phyloP scores from a whole-genome alignment of 1,139 yeast species.

The Candida sanyaensis region DNA sequence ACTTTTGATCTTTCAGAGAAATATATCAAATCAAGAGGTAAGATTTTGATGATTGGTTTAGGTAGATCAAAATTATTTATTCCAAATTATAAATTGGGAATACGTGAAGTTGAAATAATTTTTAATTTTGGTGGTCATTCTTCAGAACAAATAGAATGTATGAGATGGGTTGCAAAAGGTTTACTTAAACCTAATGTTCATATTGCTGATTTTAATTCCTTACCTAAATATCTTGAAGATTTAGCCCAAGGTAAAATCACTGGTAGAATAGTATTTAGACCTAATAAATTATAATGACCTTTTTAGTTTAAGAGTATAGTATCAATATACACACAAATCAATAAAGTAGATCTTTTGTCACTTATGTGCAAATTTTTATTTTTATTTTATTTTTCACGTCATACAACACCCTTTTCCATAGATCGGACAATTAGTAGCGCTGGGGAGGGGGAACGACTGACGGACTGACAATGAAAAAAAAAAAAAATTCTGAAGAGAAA shows the following conservation, averaged over 20 bases:
- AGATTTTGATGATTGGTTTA: conserved; percentile 46
- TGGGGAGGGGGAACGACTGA: not conserved
- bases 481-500: not conserved
- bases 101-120: conserved; percentile 43
- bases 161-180: conserved; percentile 46
- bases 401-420: conserved; percentile 6
- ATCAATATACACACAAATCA: not conserved
- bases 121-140: conserved; percentile 52
- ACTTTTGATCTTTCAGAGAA: conserved; percentile 36
- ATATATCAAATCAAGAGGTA: conserved; percentile 40
- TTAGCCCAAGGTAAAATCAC: conserved; percentile 40
- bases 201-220: conserved; percentile 32
- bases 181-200: conserved; percentile 39
- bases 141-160: conserved; percentile 44
- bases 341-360: not conserved
- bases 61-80: conserved; percentile 35
- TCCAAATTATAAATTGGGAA: conserved; percentile 37
- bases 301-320: too few relatives aligned
- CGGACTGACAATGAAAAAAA: too few relatives aligned
- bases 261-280: conserved; percentile 49
- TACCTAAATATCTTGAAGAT: conserved; percentile 37
- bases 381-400: not conserved
- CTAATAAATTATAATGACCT: conserved; percentile 17
- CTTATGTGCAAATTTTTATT: too few relatives aligned
- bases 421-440: conserved; percentile 3